Evolutionary conservation across 306 rosid genomes (phyloP), one percentile per base, ranked within the genome.

Genomic region (Casuarina equisetifolia): DNA sequence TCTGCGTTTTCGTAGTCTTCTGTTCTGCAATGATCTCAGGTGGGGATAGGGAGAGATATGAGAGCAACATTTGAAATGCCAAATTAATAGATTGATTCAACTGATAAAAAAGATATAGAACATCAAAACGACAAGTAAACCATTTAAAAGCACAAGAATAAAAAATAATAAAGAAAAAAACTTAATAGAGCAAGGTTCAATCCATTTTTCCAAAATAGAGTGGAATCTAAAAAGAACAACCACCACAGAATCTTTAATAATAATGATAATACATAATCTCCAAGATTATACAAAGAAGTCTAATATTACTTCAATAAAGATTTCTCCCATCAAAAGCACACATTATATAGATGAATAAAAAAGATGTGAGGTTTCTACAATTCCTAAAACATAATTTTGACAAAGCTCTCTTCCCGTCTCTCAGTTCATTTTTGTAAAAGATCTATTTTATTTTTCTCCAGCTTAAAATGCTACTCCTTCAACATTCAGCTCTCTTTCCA

Each of bases 11-110:
- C 84, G 84, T 80, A 62, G 19, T 70, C 75, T 70, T 77, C 17
- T 91, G 91, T 70, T 85, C 98, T 90, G 88, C 83, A 82, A 81
- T 46, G 66, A 77, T 50, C 81, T 80, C 42, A 20, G 39, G 39
- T 32, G 39, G 9, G 54, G 59, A 49, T 58, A 73, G 66, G 38
- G 59, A 49, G n/a, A 72, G 68, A 84, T 3, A 55, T 2, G 74
- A 44, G 52, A 74, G 64, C 51, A 73, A 69, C 76, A 6, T 53
- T 66, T 42, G 49, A 66, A 66, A 66, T 40, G 40, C 49, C 19
- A 35, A 36, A 66, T 42, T 39, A 13, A 67, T 17, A 25, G 8
- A 42, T 66, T 12, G 16, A 66, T 66, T 46, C 75, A 58, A 62
- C 76, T 77, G 73, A 11, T 9, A 57, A 61, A 74, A 58, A 32